phyloP scores from a whole-genome alignment of 352 stramenopile species.

The Phytophthora rubi region DNA sequence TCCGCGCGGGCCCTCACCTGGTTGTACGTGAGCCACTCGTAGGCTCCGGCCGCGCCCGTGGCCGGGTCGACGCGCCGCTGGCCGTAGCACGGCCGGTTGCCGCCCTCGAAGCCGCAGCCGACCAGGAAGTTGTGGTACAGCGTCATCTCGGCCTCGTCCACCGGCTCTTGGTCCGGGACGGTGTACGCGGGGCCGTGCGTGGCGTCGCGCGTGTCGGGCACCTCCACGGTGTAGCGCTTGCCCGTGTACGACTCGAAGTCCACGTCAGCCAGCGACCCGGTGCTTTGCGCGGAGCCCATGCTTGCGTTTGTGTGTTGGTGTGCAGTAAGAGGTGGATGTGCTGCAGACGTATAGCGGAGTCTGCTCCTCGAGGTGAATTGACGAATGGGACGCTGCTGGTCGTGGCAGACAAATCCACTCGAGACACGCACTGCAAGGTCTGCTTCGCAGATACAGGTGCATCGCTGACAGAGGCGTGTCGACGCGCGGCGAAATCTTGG shows the following conservation, averaged over 20 bases:
- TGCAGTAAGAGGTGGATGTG: not conserved
- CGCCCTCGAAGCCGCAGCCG: constrained; percentile 33
- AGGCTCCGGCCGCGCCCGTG: constrained; percentile 39
- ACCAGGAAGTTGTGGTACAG: constrained; percentile 46
- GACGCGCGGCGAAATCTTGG: not conserved
- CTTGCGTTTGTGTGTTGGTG: not conserved
- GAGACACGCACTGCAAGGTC: not conserved
- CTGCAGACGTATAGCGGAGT: not conserved
- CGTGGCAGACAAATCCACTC: not conserved
- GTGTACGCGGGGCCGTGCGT: constrained; percentile 40
- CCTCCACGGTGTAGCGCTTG: constrained; percentile 39
- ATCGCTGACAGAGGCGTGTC: not conserved
- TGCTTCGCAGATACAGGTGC: not conserved
- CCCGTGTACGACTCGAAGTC: constrained; percentile 55
- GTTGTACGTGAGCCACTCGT: constrained; percentile 62
- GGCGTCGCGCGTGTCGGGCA: constrained; percentile 37
- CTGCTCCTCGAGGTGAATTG: not conserved
- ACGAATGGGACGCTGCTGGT: not conserved
- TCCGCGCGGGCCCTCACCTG: constrained; percentile 43
- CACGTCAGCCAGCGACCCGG: constrained; percentile 44
- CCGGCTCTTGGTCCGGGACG: constrained; percentile 24
- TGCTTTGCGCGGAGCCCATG: constrained; percentile 56
- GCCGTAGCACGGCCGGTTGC: constrained; percentile 32
- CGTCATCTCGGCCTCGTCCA: constrained; percentile 35
- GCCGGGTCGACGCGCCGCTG: constrained; percentile 43